Base-by-base conservation (phyloP, 192 early-diverging fungal species). In the Coemansia sp. region DNA sequence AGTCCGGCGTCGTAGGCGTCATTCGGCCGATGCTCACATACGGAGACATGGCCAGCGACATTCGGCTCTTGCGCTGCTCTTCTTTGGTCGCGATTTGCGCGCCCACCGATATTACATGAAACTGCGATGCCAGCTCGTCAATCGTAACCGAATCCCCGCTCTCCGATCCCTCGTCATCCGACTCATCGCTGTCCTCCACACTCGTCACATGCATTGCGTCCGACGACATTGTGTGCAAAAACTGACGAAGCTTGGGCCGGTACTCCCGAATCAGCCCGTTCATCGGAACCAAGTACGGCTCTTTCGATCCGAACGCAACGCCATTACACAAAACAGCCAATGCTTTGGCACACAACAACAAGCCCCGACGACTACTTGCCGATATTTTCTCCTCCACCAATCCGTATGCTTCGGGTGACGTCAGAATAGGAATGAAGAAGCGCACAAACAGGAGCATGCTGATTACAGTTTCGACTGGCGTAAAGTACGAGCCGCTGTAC, bases 261-360 rank as follows among this genome's bases (percentile, higher is more conserved):
- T 98, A 96, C 28, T 86, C 75, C 18, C 86, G 81, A 64, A 98
- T 76, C 56, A 96, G 88, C 5, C 89, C 89, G 68, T 98, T 97
- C 55, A 96, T 83, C 0, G 87, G 84, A 52, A 84, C 84, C 89
- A 98, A 94, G 73, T 88, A 98, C 1, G 86, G 79, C 80, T 97
- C 96, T 70, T 98, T 98, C 36, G 84, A 72, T 31, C 94, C 94
- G 76, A 98, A 98, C 5, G 94, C 84, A 20, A 96, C 89, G 60
- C 95, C 91, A 53, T 98, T 98, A 47, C 94, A 94, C 20, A 98
- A 68, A 58, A 96, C 95, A 38, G 95, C 94, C 58, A 98, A 92
- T 3, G 95, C 90, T 68, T 97, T 98, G 36, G 94, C 94, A 17
- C 89, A 89, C 20, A 97, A 68, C 26, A 98, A 76, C 44, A 95